phyloP scores from a whole-genome alignment of 2,329 filamentous ascomycete species.

The Cryphonectria nitschkei region DNA sequence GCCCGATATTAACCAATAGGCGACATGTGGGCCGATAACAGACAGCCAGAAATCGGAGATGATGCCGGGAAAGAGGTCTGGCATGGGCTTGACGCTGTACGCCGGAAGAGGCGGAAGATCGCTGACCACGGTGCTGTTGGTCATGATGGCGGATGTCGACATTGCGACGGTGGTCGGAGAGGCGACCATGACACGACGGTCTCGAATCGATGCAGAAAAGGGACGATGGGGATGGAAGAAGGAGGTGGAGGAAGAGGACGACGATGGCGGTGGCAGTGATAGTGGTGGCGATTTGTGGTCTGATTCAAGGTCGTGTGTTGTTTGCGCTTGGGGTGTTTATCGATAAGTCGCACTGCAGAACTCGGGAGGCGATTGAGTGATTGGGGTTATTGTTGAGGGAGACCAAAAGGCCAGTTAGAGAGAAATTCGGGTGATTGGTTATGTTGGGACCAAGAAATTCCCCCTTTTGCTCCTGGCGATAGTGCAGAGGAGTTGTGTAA shows the following conservation, averaged over 20 bases:
- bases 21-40: slow-evolving; percentile 74
- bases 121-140: slow-evolving; percentile 57
- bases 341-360: slow-evolving; percentile 23
- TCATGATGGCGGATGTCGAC: slow-evolving; percentile 45
- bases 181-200: slow-evolving; percentile 44
- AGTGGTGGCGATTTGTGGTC: not conserved
- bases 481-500: not conserved
- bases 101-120: slow-evolving; percentile 82
- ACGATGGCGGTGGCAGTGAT: not conserved
- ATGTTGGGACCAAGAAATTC: not conserved
- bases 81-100: slow-evolving; percentile 73
- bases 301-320: slow-evolving; percentile 2
- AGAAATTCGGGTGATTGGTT: not conserved
- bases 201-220: not conserved
- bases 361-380: not conserved
- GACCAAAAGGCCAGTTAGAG: not conserved
- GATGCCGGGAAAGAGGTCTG: slow-evolving; percentile 70
- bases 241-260: not conserved
- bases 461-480: not conserved
- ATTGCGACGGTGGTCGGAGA: slow-evolving; percentile 44
- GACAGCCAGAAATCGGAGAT: slow-evolving; percentile 82
- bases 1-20: slow-evolving; percentile 86
- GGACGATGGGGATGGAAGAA: slow-evolving; percentile 3
- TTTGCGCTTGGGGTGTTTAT: slow-evolving; percentile 13
- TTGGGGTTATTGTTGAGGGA: not conserved